phyloP scores from a whole-genome alignment of 2,329 filamentous ascomycete species.

The Mycosphaerella sp. region DNA sequence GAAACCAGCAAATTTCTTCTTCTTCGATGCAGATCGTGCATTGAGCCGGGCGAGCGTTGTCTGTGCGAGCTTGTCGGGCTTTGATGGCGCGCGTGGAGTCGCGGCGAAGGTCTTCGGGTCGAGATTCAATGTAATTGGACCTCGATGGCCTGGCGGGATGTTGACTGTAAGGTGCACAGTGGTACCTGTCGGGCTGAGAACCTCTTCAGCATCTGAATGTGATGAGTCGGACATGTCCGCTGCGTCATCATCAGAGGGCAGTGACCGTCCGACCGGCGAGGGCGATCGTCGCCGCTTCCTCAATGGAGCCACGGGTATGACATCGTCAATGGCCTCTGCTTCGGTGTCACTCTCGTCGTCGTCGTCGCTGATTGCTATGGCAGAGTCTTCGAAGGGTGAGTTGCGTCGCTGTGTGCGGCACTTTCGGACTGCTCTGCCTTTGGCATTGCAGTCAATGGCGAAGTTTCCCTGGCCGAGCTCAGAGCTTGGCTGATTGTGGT shows the following conservation, averaged over 20 bases:
- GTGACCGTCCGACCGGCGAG: conserved; percentile 17
- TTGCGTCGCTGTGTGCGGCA: conserved; percentile 33
- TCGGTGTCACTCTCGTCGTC: conserved; percentile 32
- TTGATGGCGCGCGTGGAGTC: conserved; percentile 1
- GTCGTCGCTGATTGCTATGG: conserved; percentile 33
- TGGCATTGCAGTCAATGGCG: conserved; percentile 36
- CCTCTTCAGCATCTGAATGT: conserved; percentile 6
- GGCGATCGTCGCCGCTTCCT: conserved; percentile 33
- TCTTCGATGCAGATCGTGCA: conserved; percentile 19
- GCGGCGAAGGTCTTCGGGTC: conserved; percentile 26
- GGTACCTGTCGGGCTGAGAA: conserved; percentile 1
- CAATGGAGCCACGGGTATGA: conserved; percentile 19
- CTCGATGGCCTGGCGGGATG: conserved; percentile 41
- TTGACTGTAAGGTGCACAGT: conserved; percentile 42
- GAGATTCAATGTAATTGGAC: conserved; percentile 42
- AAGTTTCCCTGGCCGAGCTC: conserved; percentile 28
- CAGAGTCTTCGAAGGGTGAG: conserved; percentile 40
- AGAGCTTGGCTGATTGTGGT: conserved; percentile 12
- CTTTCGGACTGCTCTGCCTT: conserved; percentile 41
- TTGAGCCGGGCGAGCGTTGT: conserved; percentile 18
- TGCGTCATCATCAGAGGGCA: conserved; percentile 19
- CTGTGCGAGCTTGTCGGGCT: conserved; percentile 14
- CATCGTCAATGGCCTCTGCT: conserved; percentile 32
- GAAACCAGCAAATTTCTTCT: conserved; percentile 18
- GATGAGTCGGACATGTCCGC: conserved; percentile 20